Evolutionary conservation across 768 basidiomycete species (phyloP), one percentile per base, ranked within the genome.

Genomic region (Lentinula guzmanii): DNA sequence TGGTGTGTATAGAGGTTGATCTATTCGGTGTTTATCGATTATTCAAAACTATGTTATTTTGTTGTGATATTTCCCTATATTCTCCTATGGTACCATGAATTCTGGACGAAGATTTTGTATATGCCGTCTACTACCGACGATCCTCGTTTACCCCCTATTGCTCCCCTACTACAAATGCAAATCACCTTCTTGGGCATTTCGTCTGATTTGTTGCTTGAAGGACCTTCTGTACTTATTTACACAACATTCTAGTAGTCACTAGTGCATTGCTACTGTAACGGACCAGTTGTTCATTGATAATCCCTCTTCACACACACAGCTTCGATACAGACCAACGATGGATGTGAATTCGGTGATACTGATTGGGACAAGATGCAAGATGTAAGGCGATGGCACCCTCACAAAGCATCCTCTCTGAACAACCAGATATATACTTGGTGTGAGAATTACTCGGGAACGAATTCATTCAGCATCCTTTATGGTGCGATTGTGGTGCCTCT

Each of bases 1-100:
- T 52, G 78, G 79, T 41, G 70, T 74, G 21, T 70, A 69, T 70
- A 70, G 76, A 70, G 72, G 68, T 46, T 68, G 48, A 37, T 16
- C 37, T 52, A 51, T 41, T 4, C 6, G 46, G 37, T 35, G 31
- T 60, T 42, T 52, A 21, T 28, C 10, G 28, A 13, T 50, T 52
- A 31, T 50, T 11, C 5, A 50, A 24, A 52, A 52, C 48, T 55
- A 33, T 21, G 18, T 41, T 56, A 41, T 43, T 15, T 43, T 56
- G 24, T 56, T 56, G 37, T 54, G 34, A 54, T 24, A 41, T 56
- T 41, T 56, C 43, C 21, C 28, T 31, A 35, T 41, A 39, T 54
- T 18, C 13, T 41, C 24, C 33, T 56, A 45, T 43, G 41, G 42
- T 43, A 42, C 18, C 41, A 56, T 54, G 24, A 43, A 24, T 9